Conservation (phyloP, 768 basidiomycete genomes). For the Infundibulicybe gibba region DNA sequence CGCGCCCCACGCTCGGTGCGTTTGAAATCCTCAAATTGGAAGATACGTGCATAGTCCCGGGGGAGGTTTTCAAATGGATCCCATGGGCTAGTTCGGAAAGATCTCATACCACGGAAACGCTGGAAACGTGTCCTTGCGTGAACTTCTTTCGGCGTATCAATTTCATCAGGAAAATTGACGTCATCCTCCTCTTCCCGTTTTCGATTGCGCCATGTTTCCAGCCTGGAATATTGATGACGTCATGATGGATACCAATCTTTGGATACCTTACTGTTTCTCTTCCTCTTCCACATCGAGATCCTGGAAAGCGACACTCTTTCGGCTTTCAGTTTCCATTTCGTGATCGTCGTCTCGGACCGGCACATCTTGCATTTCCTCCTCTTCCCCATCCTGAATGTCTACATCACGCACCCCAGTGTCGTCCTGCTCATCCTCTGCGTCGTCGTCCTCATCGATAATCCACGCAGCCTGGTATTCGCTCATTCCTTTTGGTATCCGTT, state of each 20-base stretch:
- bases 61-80: slow-evolving; percentile 97
- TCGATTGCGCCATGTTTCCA: slow-evolving; percentile 66
- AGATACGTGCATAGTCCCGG: slow-evolving; percentile 89
- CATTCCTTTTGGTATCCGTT: slow-evolving; percentile 89
- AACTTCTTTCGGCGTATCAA: slow-evolving; percentile 88
- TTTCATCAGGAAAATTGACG: slow-evolving; percentile 89
- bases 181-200: slow-evolving; percentile 79
- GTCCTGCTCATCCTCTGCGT: slow-evolving; percentile 38
- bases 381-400: slow-evolving; percentile 42
- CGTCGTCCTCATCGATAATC: slow-evolving; percentile 76
- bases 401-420: slow-evolving; percentile 38
- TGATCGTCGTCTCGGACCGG: slow-evolving; percentile 49
- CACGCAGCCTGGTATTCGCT: slow-evolving; percentile 97
- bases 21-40: slow-evolving; percentile 95
- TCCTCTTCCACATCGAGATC: slow-evolving; percentile 86
- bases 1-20: slow-evolving; percentile 74
- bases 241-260: background rate
- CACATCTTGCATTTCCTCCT: slow-evolving; percentile 61
- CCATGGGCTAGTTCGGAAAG: slow-evolving; percentile 96
- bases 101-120: slow-evolving; percentile 86
- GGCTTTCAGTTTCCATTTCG: slow-evolving; percentile 52
- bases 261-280: slow-evolving; percentile 65
- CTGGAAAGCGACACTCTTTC: slow-evolving; percentile 56
- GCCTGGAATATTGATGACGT: slow-evolving; percentile 33
- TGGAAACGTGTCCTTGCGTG: slow-evolving; percentile 83